Evolutionary conservation across 768 basidiomycete genomes (phyloP), one percentile per base, ranked within the genome.

Genomic region (Collybiopsis confluens): DNA sequence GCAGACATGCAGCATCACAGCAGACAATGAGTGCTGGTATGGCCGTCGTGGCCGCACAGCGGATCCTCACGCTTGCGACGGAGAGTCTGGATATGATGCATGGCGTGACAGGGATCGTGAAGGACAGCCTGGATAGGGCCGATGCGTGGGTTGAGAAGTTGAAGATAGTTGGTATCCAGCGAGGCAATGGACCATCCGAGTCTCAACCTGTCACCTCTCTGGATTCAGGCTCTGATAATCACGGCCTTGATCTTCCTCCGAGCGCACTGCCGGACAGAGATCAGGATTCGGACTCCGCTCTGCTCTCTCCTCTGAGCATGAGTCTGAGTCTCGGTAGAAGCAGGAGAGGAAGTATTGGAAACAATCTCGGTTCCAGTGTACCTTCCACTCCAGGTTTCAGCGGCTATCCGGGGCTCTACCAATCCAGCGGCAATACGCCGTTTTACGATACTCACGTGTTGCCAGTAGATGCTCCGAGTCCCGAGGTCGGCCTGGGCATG

Each of bases 81-180:
- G 94, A 96, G 73, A 93, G 92, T 63, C 64, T 96, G 67, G 92
- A 96, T 63, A 95, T 94, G 91, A 84, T 96, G 77, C 76, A 86
- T 26, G 83, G 89, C 26, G 90, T 94, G 26, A 90, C 90, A n/a
- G 78, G 81, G 3, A 90, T 95, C 21, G 88, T 95, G 56, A 87
- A 85, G 62, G 93, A 94, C 56, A 90, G 85, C 57, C 72, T 95
- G 67, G 92, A 94, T 65, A 76, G 86, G 52, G 93, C 92, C 27
- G 93, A 95, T 65, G 80, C 87, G 82, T 94, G 92, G 92, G 88
- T 93, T 30, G 88, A 88, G 44, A 82, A 91, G 3, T 72, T 93
- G 15, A 82, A 88, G 2, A 76, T 86, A 28, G 79, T 94, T 37
- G 91, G 92, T 4, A 69, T 92, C 37, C 86, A 90, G 58, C 80